Base-by-base conservation (phyloP, 768 basidiomycete genomes). In the Strobilomyces echinocephalus region DNA sequence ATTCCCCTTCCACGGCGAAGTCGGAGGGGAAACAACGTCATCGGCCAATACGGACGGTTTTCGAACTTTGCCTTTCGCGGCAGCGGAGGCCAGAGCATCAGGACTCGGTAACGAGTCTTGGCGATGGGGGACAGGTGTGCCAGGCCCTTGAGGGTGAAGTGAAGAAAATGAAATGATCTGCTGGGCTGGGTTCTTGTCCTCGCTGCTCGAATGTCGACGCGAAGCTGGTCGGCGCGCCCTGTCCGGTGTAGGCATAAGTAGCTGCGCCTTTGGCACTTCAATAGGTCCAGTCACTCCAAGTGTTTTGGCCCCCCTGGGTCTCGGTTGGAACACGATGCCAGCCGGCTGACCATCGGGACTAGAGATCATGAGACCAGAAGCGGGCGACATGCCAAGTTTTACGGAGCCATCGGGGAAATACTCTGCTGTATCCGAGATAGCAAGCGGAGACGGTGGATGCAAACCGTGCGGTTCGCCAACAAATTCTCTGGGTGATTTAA, bases 271-370 rank as follows among this genome's bases (percentile, higher is more conserved):
- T 53, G 79, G 77, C 21, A 78, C 58, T 52, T 84, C 83, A 72
- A 77, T 76, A 9, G 68, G 62, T 2, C 57, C 40, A 1, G 49
- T 8, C 24, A 69, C 70, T 41, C 72, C 74, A 45, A 67, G 62
- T 9, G 60, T 50, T 54, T 60, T 71, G 63, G 67, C 12, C 58
- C 75, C 67, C 72, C 81, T 58, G 57, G 69, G 73, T 30, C 79
- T 77, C 2, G 95, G 95, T 57, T 94, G 88, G 71, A 98, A 99
- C 74, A 94, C 91, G 53, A 99, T 95, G 11, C 94, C 95, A n/a
- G 91, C 80, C 3, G 92, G 90, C 60, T 92, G 85, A 0, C 95
- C 95, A 67, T 95, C 93, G 2, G 93, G 91, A 63, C 87, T 91
- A 60, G 95, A 90, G 35, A 98, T 88, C 47, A 97, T 80, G 8